Evolutionary conservation across 352 stramenopile species (phyloP).

Genomic region (Phytophthora colocasiae): DNA sequence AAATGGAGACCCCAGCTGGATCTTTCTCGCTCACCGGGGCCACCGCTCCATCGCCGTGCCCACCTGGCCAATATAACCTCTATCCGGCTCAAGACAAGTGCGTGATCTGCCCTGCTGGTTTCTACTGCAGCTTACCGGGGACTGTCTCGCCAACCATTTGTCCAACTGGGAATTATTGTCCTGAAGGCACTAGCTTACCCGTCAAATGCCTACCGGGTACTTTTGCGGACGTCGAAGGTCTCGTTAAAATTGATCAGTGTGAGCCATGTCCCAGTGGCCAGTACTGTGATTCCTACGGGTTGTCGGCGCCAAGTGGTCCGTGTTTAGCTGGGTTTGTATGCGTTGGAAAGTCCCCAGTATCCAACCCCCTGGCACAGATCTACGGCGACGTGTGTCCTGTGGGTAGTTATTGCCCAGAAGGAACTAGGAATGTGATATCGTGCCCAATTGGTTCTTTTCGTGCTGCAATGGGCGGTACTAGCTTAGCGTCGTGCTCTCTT

Average conservation of each 20-base stretch:
- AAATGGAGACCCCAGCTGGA: constrained; percentile 58
- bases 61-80: constrained; percentile 68
- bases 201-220: constrained; percentile 74
- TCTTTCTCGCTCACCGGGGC: constrained; percentile 61
- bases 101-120: constrained; percentile 72
- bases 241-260: constrained; percentile 80
- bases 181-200: constrained; percentile 50
- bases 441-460: constrained; percentile 76
- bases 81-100: constrained; percentile 62
- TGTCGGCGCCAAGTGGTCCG: constrained; percentile 51
- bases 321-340: constrained; percentile 80
- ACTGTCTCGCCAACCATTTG: constrained; percentile 63
- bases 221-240: constrained; percentile 60
- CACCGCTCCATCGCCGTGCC: constrained; percentile 53
- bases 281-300: constrained; percentile 91
- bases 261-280: constrained; percentile 77
- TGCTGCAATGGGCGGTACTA: constrained; percentile 52
- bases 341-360: constrained; percentile 53
- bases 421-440: constrained; percentile 53
- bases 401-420: constrained; percentile 78
- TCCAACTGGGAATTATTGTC: constrained; percentile 75
- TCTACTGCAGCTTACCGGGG: constrained; percentile 66
- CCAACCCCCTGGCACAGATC: constrained; percentile 55
- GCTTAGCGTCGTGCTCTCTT: constrained; percentile 62
- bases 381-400: constrained; percentile 71